Percentiles rank a stretch among this genome's conserved stretches.
Conservation (phyloP, 2,329 filamentous ascomycete genomes). For the Arthrobotrys entomopaga region DNA sequence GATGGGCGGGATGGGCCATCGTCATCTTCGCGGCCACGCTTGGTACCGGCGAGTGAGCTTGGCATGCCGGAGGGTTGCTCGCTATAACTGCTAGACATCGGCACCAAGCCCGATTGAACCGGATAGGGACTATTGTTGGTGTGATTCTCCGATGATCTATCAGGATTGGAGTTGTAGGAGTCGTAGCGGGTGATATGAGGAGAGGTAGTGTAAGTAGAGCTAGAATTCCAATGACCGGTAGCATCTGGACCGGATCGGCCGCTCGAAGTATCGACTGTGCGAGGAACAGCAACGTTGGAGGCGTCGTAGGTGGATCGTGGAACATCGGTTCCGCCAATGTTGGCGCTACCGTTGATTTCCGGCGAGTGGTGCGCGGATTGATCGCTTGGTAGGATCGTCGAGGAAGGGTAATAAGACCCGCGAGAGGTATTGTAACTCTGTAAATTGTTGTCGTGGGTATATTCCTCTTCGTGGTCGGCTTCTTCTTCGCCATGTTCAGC, state of each 20-base stretch:
- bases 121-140: constrained; percentile 66
- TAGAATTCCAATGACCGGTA: constrained; percentile 41
- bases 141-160: constrained; percentile 75
- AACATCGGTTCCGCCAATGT: constrained; percentile 52
- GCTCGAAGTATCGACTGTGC: constrained; percentile 48
- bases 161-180: constrained; percentile 73
- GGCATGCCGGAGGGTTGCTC: constrained; percentile 54
- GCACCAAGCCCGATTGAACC: constrained; percentile 54
- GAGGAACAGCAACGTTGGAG: constrained; percentile 50
- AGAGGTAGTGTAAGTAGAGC: constrained; percentile 45
- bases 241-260: constrained; percentile 39
- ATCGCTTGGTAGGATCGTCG: constrained; percentile 74
- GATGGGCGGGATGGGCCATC: constrained; percentile 74
- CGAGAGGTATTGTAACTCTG: constrained; percentile 46
- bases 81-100: constrained; percentile 55
- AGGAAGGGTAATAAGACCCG: constrained; percentile 70
- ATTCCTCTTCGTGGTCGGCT: constrained; percentile 72
- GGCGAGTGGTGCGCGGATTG: constrained; percentile 74
- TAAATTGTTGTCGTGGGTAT: constrained; percentile 81
- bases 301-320: constrained; percentile 49
- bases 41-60: constrained; percentile 64
- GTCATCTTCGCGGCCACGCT: constrained; percentile 72
- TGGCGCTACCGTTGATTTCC: constrained; percentile 40
- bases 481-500: constrained; percentile 71
- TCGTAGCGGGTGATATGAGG: constrained; percentile 86